These are phyloP conservation scores for Albizia julibrissin DNA, from an alignment of 306 rosid genomes.

Conservation along the genomic window DNA sequence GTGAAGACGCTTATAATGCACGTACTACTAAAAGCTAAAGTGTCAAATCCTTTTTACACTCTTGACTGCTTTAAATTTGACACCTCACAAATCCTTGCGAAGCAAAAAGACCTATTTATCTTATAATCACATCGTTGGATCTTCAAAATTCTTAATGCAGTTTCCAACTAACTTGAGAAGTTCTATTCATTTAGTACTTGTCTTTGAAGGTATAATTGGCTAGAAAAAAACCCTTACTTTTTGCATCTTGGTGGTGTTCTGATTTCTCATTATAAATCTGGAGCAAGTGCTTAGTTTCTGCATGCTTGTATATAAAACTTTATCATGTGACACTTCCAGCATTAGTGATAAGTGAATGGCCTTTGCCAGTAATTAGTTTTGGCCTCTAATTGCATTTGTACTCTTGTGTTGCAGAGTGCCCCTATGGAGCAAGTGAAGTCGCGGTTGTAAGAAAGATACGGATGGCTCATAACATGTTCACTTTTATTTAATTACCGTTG, in stretches of 20 bases:
- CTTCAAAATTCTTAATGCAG: not conserved
- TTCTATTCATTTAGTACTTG: not conserved
- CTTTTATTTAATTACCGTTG: conserved; percentile 4
- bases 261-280: not conserved
- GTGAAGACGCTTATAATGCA: not conserved
- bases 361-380: not conserved
- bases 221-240: not conserved
- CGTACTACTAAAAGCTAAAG: not conserved
- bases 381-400: conserved; percentile 29
- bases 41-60: not conserved
- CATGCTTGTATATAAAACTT: not conserved
- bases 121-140: not conserved
- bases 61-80: not conserved
- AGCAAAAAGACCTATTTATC: not conserved
- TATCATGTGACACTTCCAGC: not conserved
- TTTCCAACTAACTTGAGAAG: not conserved
- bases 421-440: conserved; percentile 41
- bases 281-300: not conserved
- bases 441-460: conserved; percentile 37
- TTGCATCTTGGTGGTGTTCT: not conserved
- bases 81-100: not conserved
- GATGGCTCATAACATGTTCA: conserved; percentile 6
- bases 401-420: conserved; percentile 41
- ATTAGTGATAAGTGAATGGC: not conserved
- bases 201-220: not conserved